These are phyloP conservation scores for Trichosporon faecale DNA, from an alignment of 1,284 basidiomycete species.

Conservation along the genomic window DNA sequence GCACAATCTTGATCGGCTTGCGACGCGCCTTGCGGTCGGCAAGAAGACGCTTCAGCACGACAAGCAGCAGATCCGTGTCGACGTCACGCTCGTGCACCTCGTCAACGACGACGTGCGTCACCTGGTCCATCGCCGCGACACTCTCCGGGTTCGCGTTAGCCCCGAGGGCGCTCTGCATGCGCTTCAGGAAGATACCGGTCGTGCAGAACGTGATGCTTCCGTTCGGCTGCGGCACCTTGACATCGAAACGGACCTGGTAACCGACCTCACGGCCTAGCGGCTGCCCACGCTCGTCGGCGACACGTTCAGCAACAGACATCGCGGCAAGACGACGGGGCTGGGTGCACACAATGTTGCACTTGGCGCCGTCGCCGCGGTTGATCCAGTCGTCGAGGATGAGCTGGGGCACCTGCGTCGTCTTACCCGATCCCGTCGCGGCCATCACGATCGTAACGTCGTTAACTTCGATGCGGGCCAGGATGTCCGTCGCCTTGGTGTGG, in stretches of 20 bases:
- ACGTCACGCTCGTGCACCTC: slow-evolving; percentile 96
- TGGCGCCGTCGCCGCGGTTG: slow-evolving; percentile 69
- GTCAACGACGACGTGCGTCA: slow-evolving; percentile 90
- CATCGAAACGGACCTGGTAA: slow-evolving; percentile 91
- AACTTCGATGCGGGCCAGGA: slow-evolving; percentile 67
- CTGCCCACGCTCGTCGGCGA: slow-evolving; percentile 85
- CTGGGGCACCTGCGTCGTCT: slow-evolving; percentile 94
- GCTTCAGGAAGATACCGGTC: slow-evolving; percentile 83
- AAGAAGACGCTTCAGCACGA: slow-evolving; percentile 82
- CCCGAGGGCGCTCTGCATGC: slow-evolving; percentile 73
- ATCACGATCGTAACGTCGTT: slow-evolving; percentile 90
- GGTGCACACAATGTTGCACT: slow-evolving; percentile 89
- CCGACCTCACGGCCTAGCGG: slow-evolving; percentile 69
- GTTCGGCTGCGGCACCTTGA: slow-evolving; percentile 72
- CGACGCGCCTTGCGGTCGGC: slow-evolving; percentile 70
- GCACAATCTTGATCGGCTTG: slow-evolving; percentile 77
- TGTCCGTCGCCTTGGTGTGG: slow-evolving; percentile 62
- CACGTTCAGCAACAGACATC: slow-evolving; percentile 86
- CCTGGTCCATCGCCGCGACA: slow-evolving; percentile 63
- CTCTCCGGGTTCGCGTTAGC: slow-evolving; percentile 47
- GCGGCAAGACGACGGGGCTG: slow-evolving; percentile 91
- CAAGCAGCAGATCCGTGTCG: slow-evolving; percentile 87
- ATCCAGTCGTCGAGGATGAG: slow-evolving; percentile 85
- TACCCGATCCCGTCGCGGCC: slow-evolving; percentile 93
- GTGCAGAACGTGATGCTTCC: slow-evolving; percentile 90